These are phyloP conservation scores for Thielaviopsis euricoi DNA, from an alignment of 2,329 filamentous ascomycete genomes.

Conservation along the genomic window DNA sequence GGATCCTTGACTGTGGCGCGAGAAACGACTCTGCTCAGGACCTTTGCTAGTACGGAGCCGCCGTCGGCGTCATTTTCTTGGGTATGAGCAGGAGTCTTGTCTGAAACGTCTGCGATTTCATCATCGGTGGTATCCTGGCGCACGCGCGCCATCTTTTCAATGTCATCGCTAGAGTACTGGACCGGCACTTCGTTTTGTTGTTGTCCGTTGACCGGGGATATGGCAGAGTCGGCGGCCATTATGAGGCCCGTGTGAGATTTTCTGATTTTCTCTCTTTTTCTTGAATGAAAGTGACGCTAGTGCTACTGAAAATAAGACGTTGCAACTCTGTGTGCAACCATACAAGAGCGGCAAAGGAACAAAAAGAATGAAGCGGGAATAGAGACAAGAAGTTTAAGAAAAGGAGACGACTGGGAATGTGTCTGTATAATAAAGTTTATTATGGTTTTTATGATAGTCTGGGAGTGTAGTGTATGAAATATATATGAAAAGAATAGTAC, in stretches of 20 bases:
- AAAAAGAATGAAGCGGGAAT: background rate
- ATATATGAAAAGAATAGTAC: no score
- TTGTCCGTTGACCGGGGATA: background rate
- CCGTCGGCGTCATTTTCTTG: background rate
- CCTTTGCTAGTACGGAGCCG: conserved; percentile 1
- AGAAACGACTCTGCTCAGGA: conserved; percentile 7
- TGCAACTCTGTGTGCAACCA: background rate
- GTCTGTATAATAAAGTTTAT: no score
- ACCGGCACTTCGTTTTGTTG: background rate
- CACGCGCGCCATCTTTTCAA: background rate
- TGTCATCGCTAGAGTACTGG: conserved; percentile 1
- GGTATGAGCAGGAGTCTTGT: background rate
- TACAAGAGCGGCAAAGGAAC: background rate
- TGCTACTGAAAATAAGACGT: background rate
- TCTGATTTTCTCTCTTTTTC: background rate
- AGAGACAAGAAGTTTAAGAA: background rate
- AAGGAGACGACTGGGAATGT: no score
- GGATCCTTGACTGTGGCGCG: conserved; percentile 20
- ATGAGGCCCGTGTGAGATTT: no score
- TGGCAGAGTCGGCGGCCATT: background rate
- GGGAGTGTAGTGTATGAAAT: no score
- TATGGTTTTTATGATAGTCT: no score
- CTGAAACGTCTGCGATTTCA: background rate
- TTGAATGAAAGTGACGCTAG: background rate
- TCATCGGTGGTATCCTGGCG: background rate